A percentile compares a stretch with the other conserved stretches of the same genome.
phyloP scores from a whole-genome alignment of 2,329 filamentous ascomycete genomes.

The Sporothrix variecibatus region DNA sequence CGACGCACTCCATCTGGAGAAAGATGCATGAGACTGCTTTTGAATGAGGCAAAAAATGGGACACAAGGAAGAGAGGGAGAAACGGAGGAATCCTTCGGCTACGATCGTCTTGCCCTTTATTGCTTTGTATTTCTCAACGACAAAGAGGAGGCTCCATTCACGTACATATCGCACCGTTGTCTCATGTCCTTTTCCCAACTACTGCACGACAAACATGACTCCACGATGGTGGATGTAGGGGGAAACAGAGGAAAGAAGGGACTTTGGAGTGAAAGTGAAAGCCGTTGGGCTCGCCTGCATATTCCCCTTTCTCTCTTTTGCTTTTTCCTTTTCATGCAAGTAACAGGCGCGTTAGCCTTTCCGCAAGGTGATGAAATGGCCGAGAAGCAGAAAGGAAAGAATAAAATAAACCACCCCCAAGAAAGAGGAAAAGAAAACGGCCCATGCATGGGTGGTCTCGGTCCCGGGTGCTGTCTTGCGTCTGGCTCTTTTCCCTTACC shows the following conservation, averaged over 20 bases:
- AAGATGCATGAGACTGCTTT: not conserved
- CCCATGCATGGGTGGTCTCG: not conserved
- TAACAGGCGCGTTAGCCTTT: conserved; percentile 10
- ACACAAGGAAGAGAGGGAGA: not conserved
- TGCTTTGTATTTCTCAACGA: not conserved
- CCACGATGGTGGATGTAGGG: not conserved
- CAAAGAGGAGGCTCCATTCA: not conserved
- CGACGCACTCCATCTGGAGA: conserved; percentile 10
- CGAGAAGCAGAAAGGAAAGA: not conserved
- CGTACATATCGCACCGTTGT: conserved; percentile 8
- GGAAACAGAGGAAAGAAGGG: not conserved
- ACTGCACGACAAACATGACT: conserved; percentile 1
- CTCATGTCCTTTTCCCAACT: conserved; percentile 3
- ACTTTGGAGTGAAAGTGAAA: not conserved
- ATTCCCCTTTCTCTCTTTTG: not conserved
- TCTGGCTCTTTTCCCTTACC: not conserved
- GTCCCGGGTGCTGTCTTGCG: not conserved
- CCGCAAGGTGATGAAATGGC: not conserved
- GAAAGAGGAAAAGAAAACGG: not conserved
- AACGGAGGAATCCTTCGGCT: not conserved
- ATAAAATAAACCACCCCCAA: not conserved
- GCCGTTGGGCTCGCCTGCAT: conserved; percentile 5
- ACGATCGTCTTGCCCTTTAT: not conserved
- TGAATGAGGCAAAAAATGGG: not conserved
- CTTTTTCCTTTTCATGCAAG: conserved; percentile 2